Evolutionary conservation across 108 stramenopile genomes (phyloP).

Genomic region (Nitzschia putrida): DNA sequence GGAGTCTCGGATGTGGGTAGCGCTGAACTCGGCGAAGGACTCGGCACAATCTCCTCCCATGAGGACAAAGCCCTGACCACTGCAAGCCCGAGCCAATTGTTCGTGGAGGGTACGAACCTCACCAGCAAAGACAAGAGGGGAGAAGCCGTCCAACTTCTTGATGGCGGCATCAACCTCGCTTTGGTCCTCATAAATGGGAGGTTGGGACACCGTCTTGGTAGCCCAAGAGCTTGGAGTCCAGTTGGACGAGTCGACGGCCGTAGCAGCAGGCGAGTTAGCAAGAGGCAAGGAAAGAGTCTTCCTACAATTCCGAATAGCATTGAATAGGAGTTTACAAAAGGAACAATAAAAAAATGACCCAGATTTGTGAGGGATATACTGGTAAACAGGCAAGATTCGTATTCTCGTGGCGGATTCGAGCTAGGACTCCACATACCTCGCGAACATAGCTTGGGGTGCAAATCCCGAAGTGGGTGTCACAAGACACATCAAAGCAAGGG

Average conservation of each 20-base stretch:
- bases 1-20: constrained; percentile 93
- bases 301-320: neutral
- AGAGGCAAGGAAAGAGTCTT: constrained; percentile 19
- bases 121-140: constrained; percentile 91
- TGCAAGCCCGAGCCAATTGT: constrained; percentile 88
- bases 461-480: constrained; percentile 22
- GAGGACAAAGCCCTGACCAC: constrained; percentile 95
- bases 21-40: constrained; percentile 91
- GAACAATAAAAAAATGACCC: constrained; percentile 4
- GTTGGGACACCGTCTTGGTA: constrained; percentile 63
- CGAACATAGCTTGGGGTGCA: constrained; percentile 16
- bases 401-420: neutral
- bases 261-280: constrained; percentile 23
- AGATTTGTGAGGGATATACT: neutral
- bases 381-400: neutral
- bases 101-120: constrained; percentile 90
- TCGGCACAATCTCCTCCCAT: constrained; percentile 99
- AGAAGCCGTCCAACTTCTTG: constrained; percentile 49
- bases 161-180: constrained; percentile 66
- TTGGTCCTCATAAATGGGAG: constrained; percentile 80
- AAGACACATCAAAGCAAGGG: constrained; percentile 19
- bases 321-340: neutral
- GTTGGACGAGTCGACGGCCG: constrained; percentile 26
- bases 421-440: constrained; percentile 24
- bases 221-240: constrained; percentile 86